Evolutionary conservation across 2,329 filamentous ascomycete genomes (phyloP), one percentile per base, ranked within the genome.

Genomic region (Fusarium sp.): DNA sequence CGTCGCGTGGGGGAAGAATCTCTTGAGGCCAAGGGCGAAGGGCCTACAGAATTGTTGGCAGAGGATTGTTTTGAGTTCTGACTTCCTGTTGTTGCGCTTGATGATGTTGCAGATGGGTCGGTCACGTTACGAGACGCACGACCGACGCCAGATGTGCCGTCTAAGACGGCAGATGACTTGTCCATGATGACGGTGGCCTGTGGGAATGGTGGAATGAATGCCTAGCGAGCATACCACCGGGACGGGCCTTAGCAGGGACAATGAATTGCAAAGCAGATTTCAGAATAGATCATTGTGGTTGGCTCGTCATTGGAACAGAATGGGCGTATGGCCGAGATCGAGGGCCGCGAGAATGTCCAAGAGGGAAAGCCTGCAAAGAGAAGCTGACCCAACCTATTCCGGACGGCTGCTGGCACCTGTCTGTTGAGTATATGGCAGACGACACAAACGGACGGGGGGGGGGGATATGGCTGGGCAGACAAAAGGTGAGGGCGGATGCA

Each of bases 1-100:
- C 84, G 83, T 57, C 85, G 82, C 55, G 81, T 82, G 22, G 87
- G 87, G 18, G 87, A 89, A 24, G 85, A 79, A 63, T 89, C 87
- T 76, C 87, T 82, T 22, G 84, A 85, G 42, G 79, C 79, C 56
- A 80, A 75, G 49, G 83, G 83, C 51, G 84, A 84, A 24, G 81
- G 79, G 28, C 74, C 78, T 68, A 77, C 74, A 44, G 83, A 84
- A 75, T 79, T 83, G 66, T 77, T 80, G 47, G 81, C 77, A 31
- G 83, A 83, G 9, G 83, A 83, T 54, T 80, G 80, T 72, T 78
- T 83, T 39, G 82, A 81, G 49, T 75, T 78, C 63, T 82, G 80
- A 63, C 75, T 73, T 42, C 77, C 77, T 58, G 75, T 73, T 38
- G 73, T 76, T 56, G 77, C 69, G 61, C 70, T 74, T 49, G 75